Evolutionary conservation across 2,329 filamentous ascomycete genomes (phyloP).

Genomic region (Penicillium sp.): DNA sequence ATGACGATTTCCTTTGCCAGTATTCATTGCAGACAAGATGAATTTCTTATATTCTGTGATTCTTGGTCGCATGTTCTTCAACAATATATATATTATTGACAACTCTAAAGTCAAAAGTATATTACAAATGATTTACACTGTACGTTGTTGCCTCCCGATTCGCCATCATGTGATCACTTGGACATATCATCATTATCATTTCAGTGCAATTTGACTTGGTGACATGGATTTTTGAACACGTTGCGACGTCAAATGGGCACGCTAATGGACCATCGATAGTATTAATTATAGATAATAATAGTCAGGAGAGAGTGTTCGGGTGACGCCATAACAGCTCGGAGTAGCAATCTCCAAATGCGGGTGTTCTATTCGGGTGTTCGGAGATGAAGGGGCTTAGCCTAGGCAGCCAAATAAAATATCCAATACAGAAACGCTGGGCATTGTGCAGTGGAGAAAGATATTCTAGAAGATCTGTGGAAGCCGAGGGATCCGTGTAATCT

Average conservation of each 20-base stretch:
- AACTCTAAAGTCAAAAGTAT: not conserved
- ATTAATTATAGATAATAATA: no score
- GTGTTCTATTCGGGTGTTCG: not conserved
- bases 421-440: not conserved
- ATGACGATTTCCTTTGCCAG: not conserved
- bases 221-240: not conserved
- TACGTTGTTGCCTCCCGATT: not conserved
- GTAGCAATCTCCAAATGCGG: not conserved
- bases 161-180: not conserved
- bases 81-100: not conserved
- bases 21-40: not conserved
- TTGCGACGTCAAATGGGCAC: not conserved
- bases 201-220: not conserved
- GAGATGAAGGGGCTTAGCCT: constrained; percentile 2
- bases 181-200: not conserved
- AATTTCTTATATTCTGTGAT: not conserved
- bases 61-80: not conserved
- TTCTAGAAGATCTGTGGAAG: constrained; percentile 17
- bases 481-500: constrained; percentile 13
- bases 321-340: not conserved
- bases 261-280: not conserved
- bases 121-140: not conserved
- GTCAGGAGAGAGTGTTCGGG: no score
- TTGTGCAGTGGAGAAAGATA: not conserved
- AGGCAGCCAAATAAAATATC: constrained; percentile 6